Evolutionary conservation across 768 basidiomycete species (phyloP), one percentile per base, ranked within the genome.

Genomic region (Trametopsis cervina): DNA sequence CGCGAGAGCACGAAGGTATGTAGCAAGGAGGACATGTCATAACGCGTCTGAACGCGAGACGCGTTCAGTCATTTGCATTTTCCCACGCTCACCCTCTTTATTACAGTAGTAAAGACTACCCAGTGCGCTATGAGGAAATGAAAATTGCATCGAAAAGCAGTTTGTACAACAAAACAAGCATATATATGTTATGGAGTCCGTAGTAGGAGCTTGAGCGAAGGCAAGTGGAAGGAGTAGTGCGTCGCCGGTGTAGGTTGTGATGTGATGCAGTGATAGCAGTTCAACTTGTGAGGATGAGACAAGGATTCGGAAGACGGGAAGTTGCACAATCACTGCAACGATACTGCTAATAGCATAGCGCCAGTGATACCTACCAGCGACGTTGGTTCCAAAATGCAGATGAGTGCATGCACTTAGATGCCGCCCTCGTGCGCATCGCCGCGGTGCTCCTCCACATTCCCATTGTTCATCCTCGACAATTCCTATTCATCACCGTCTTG

Each of bases 401-500:
- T 27, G 40, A 26, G 10, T 25, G 24, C 26, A 18, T 15, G 33
- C 24, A 20, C 29, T 33, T 15, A 33, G 7, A 7, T 15, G 7
- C 29, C 29, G 15, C 29, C 29, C 10, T 46, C 33, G 37, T 35
- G 23, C 10, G 44, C 25, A 35, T 44, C 44, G 15, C 54, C 60
- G 55, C 42, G 54, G 50, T 62, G 29, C 29, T 33, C 63, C 43
- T 57, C 60, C 55, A 52, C 47, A 44, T 43, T 58, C 46, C 59
- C 64, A 54, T 60, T 59, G 58, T 61, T 68, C 72, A 75, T 71
- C 75, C 74, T 75, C 75, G 65, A 62, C 65, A 75, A 64, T 76
- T 75, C 74, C 75, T 76, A 76, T 73, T 78, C 75, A 42, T 76
- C 74, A 40, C 58, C 63, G 41, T 63, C 69, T 18, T 63, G 66